Evolutionary conservation across 2,329 filamentous ascomycete genomes (phyloP), one percentile per base, ranked within the genome.

Genomic region (Pestalotiopsis sp.): DNA sequence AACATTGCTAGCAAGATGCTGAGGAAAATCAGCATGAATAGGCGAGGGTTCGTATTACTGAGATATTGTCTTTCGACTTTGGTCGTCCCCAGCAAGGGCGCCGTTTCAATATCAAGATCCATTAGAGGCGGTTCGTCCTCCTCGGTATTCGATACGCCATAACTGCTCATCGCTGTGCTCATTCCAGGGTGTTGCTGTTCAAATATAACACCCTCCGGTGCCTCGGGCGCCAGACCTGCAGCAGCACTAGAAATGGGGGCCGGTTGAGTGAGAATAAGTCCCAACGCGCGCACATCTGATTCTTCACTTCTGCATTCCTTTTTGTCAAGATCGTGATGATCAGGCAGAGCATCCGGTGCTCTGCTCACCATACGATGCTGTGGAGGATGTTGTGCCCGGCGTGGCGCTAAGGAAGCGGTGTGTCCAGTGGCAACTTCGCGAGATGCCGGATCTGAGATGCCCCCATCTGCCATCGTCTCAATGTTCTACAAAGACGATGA

Each of bases 11-110:
- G 75, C 69, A 91, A 78, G 60, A 91, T 82, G 63, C 86, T 85
- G 5, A 79, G 71, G 75, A 91, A 92, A 67, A 91, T 86, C 69
- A 88, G 75, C 85, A 87, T 89, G 79, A 92, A 92, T 35, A 84
- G 82, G 5, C 80, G 76, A 39, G 76, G 77, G 9, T 85, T 81
- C 48, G 83, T 81, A 69, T 81, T 81, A 69, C 83, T 81, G n/a
- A 86, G 79, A 72, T 78, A 86, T 20, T 68, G 57, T 55, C 67
- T 69, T 26, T 24, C 7, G 70, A 73, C 44, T 65, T 71, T 11
- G 55, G 4, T n/a, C 40, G 40, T 48, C 13, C 40, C 40, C 40
- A 48, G 40, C 40, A 48, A 48, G 14, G 40, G 3, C 24, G 64
- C 26, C 24, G 57, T 26, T n/a, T 66, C 66, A 4, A 22, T 59